Conservation (phyloP, 2,329 filamentous ascomycete species). For the Phialemonium atrogriseum region DNA sequence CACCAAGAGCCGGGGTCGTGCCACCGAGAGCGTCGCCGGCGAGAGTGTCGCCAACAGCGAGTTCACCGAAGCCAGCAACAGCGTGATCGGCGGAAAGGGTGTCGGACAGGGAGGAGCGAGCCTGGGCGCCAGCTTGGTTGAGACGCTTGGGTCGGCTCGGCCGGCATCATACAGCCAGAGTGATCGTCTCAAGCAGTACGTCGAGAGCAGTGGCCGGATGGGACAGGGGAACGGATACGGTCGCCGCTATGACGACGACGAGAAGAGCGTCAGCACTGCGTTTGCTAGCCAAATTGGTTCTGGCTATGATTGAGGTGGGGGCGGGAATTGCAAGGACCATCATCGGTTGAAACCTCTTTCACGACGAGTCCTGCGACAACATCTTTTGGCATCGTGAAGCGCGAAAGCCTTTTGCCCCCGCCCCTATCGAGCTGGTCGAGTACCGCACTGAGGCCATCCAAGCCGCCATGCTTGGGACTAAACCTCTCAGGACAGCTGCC, state of each 20-base stretch:
- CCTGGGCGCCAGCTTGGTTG: constrained; percentile 71
- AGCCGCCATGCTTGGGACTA: too few species aligned
- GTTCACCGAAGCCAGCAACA: constrained; percentile 74
- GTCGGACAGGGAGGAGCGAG: constrained; percentile 82
- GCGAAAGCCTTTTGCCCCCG: too few species aligned
- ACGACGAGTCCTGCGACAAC: too few species aligned
- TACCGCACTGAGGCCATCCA: too few species aligned
- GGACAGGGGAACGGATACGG: constrained; percentile 60
- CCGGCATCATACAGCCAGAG: constrained; percentile 63
- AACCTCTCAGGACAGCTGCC: too few species aligned
- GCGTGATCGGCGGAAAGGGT: constrained; percentile 66
- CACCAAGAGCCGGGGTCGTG: constrained; percentile 57
- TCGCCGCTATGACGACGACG: constrained; percentile 78
- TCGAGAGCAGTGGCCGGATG: constrained; percentile 72
- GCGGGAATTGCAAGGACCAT: neutral
- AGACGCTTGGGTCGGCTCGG: constrained; percentile 57
- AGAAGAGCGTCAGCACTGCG: constrained; percentile 90
- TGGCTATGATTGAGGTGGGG: constrained; percentile 40
- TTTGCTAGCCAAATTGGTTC: constrained; percentile 85
- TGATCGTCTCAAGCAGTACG: constrained; percentile 89
- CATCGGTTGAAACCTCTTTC: neutral
- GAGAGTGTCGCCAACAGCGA: constrained; percentile 91
- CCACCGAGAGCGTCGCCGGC: constrained; percentile 73
- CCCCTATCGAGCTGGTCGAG: too few species aligned
- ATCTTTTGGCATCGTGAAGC: too few species aligned